Evolutionary conservation across 164 flowering plant genomes (phyloP).

Genomic region (Aristolochia californica): DNA sequence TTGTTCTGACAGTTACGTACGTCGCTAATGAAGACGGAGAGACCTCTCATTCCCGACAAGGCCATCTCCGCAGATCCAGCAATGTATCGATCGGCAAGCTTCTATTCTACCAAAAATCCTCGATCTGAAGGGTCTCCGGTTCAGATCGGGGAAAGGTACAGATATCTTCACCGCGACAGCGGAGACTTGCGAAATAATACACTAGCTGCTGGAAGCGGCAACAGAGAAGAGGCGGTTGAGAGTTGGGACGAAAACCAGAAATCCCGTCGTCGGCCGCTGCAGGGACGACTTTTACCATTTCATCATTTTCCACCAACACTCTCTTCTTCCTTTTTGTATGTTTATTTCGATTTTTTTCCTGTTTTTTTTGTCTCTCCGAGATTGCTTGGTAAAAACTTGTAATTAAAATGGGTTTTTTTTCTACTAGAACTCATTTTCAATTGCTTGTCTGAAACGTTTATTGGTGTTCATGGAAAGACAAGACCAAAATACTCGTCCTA

Average conservation of each 20-base stretch:
- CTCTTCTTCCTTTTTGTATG: neutral
- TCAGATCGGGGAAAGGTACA: slow-evolving; percentile 6
- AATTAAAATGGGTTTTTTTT: no score
- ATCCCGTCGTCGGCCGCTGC: slow-evolving; percentile 21
- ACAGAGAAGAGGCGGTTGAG: slow-evolving; percentile 1
- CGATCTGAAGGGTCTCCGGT: slow-evolving; percentile 1
- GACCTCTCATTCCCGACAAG: slow-evolving; percentile 94
- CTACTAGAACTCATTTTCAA: no score
- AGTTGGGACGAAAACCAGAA: slow-evolving; percentile 19
- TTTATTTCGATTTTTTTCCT: neutral
- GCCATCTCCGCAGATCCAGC: slow-evolving; percentile 73
- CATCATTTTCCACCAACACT: slow-evolving; percentile 4
- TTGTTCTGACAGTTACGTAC: slow-evolving; percentile 87
- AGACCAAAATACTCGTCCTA: no score
- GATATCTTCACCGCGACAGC: slow-evolving; percentile 6
- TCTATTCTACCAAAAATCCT: neutral
- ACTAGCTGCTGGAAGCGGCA: neutral
- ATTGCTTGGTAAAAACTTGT: no score
- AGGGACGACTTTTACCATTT: slow-evolving; percentile 31
- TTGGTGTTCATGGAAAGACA: no score
- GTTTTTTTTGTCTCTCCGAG: neutral
- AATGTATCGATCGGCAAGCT: slow-evolving; percentile 1
- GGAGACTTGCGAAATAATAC: slow-evolving; percentile 1
- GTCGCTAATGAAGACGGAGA: slow-evolving; percentile 93
- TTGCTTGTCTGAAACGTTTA: no score